Percentiles rank a stretch among this genome's conserved stretches.
phyloP scores from a whole-genome alignment of 2,329 filamentous ascomycete species.

The Aspergillus caelatus region DNA sequence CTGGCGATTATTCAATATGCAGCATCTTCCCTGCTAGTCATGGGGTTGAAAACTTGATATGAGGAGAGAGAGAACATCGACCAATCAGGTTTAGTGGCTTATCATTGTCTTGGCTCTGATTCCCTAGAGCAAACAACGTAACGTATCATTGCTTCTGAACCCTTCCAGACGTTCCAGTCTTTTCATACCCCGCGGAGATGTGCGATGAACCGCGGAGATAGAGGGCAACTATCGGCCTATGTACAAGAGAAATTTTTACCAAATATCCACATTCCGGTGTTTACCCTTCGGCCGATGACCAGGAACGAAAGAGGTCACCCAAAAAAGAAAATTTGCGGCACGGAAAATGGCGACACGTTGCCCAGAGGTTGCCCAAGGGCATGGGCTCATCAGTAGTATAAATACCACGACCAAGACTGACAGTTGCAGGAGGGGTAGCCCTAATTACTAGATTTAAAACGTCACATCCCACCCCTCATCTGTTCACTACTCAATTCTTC shows the following conservation, averaged over 20 bases:
- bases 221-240: not conserved
- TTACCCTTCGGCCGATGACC: not conserved
- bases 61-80: not conserved
- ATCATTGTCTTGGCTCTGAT: not conserved
- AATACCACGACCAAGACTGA: not conserved
- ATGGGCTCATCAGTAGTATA: not conserved
- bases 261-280: not conserved
- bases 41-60: not conserved
- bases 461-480: not conserved
- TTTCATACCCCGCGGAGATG: not conserved
- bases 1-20: too few relatives aligned
- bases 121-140: not conserved
- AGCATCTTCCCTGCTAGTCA: not conserved
- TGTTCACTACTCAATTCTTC: not conserved
- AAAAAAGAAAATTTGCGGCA: not conserved
- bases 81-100: not conserved
- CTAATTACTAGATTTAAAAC: not conserved
- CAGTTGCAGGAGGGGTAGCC: not conserved
- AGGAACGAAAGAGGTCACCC: not conserved
- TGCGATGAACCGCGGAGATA: not conserved
- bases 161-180: too few relatives aligned
- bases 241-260: not conserved
- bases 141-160: too few relatives aligned
- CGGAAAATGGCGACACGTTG: not conserved
- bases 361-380: not conserved